Base-by-base conservation (phyloP, 1,139 yeast genomes). In the Meyerozyma sp. region DNA sequence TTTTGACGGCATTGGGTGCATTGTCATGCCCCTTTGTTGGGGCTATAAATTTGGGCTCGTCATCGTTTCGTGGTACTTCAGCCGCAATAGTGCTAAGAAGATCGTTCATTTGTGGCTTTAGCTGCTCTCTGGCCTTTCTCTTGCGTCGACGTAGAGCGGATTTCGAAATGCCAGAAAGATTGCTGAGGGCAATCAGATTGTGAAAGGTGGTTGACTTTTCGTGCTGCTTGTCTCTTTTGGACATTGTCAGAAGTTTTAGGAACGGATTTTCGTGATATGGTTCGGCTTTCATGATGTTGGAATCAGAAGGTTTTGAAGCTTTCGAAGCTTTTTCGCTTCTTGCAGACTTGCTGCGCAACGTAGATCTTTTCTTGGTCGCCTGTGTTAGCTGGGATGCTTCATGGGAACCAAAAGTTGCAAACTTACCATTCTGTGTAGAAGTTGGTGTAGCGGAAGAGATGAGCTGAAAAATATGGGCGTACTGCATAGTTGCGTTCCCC, bases 31-130 rank as follows among this genome's bases (percentile, higher is more conserved):
- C 55, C 32, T 56, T 61, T 7, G 57, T 51, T 2, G 62, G 49
- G 26, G 49, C 55, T 41, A 59, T 54, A 42, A 47, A 58, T 14
- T 46, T 41, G 40, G 52, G 43, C 14, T 44, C 47, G 9, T 45
- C 41, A 14, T 42, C 45, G 5, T 47, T 47, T 7, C 45, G 48
- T 23, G 50, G 50, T 21, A 68, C 56, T 18, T 45, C 35, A 7
- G 67, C 75, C 2, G 75, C 77, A 44, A 85, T 66, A 34, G 77
- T 78, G 34, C 66, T 66, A 44, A 81, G 66, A 40, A 84, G 64
- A 49, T 84, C 93, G 44, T 75, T 70, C 77, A 85, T 73, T 55
- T 81, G 76, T 5, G 91, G 88, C 50, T 75, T 75, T 48, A 85
- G 66, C 51, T 81, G 78, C 48, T 82, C 84, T 55, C 74, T 77